Conservation (phyloP, 371 early-diverging fungal genomes). For the Mucor piriformis region DNA sequence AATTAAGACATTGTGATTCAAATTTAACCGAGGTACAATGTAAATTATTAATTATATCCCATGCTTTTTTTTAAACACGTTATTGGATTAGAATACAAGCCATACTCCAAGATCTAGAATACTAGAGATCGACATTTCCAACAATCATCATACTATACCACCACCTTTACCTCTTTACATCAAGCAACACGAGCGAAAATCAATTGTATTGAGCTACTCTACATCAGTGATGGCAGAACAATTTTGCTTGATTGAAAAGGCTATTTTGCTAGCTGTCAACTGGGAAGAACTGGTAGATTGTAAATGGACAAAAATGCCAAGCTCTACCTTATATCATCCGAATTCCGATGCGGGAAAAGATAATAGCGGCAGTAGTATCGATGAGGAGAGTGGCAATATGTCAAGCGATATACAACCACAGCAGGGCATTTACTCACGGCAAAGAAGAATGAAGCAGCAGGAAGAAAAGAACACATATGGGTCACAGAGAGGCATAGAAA, state of each 20-base stretch:
- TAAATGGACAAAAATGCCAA: slow-evolving; percentile 60
- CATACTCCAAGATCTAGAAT: slow-evolving; percentile 17
- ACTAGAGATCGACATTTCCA: slow-evolving; percentile 10
- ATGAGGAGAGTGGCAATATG: neutral
- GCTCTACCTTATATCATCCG: slow-evolving; percentile 7
- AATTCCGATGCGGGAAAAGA: neutral
- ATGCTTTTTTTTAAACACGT: neutral
- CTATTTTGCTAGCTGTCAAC: slow-evolving; percentile 49
- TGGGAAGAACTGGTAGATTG: slow-evolving; percentile 71
- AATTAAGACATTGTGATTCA: neutral
- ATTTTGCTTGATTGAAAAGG: slow-evolving; percentile 63
- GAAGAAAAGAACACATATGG: slow-evolving; percentile 6
- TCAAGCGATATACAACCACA: neutral
- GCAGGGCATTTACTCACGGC: slow-evolving; percentile 23
- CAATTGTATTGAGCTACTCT: slow-evolving; percentile 35
- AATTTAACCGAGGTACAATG: slow-evolving; percentile 1
- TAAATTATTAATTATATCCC: neutral
- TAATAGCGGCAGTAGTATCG: neutral
- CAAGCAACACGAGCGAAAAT: neutral
- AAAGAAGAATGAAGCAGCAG: slow-evolving; percentile 26
- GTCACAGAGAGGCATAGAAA: slow-evolving; percentile 53
- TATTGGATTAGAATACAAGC: neutral
- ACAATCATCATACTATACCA: neutral
- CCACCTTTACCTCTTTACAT: neutral
- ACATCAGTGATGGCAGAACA: slow-evolving; percentile 65